Conservation (phyloP, 768 basidiomycete species). For the Leccinum imitatum region DNA sequence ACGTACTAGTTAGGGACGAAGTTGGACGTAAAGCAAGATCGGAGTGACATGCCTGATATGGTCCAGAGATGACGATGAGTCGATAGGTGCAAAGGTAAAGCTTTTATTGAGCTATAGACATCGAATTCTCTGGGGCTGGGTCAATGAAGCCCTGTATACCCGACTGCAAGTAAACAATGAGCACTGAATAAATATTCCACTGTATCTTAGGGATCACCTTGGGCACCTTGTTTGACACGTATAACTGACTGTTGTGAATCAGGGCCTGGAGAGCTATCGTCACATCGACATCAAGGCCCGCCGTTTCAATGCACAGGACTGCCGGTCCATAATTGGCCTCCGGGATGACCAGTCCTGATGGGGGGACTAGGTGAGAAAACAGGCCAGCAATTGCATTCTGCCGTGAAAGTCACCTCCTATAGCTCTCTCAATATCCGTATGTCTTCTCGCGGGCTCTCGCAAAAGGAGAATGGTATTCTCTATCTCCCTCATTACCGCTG, state of each 20-base stretch:
- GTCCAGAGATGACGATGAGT: too few species aligned
- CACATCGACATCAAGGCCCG: slow-evolving; percentile 69
- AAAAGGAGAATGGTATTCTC: slow-evolving; percentile 63
- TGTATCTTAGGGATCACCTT: slow-evolving; percentile 50
- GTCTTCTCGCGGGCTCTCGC: slow-evolving; percentile 64
- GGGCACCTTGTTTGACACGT: slow-evolving; percentile 69
- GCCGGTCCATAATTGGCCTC: slow-evolving; percentile 71
- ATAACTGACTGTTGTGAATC: slow-evolving; percentile 74
- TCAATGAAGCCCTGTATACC: slow-evolving; percentile 86
- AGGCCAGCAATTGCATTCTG: slow-evolving; percentile 4
- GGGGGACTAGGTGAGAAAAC: slow-evolving; percentile 15
- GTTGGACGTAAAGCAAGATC: too few species aligned
- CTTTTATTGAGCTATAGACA: too few species aligned
- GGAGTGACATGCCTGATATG: too few species aligned
- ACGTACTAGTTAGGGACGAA: too few species aligned
- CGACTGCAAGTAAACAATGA: slow-evolving; percentile 40
- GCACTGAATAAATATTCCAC: not conserved
- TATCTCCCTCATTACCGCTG: slow-evolving; percentile 60
- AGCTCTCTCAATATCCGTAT: slow-evolving; percentile 59
- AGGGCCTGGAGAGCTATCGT: slow-evolving; percentile 80
- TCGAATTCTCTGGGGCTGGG: slow-evolving; percentile 56
- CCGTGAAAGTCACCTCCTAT: slow-evolving; percentile 55
- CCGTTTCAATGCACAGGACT: slow-evolving; percentile 46
- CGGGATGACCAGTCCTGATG: slow-evolving; percentile 69
- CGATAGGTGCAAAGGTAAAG: too few species aligned